Evolutionary conservation across 2,329 filamentous ascomycete genomes (phyloP).

Genomic region (Myriosclerotinia scirpicola): DNA sequence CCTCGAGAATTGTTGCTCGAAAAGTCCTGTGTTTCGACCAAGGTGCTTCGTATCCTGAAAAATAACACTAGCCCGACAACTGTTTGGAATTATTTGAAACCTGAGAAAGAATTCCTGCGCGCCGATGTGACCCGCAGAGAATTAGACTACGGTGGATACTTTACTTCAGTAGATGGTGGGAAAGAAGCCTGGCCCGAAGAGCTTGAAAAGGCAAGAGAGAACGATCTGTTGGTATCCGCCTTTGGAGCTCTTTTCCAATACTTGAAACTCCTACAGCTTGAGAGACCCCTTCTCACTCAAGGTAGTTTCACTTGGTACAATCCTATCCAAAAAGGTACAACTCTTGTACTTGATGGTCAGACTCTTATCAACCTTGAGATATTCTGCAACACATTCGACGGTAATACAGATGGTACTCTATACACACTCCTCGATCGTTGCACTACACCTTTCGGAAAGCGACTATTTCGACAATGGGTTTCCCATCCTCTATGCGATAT

Average conservation of each 20-base stretch:
- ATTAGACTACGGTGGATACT: slow-evolving; percentile 78
- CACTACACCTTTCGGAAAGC: slow-evolving; percentile 94
- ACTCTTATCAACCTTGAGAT: slow-evolving; percentile 98
- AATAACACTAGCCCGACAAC: slow-evolving; percentile 92
- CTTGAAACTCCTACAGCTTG: slow-evolving; percentile 81
- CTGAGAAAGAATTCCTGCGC: slow-evolving; percentile 86
- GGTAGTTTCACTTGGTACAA: slow-evolving; percentile 90
- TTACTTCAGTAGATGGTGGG: slow-evolving; percentile 56
- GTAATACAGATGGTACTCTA: slow-evolving; percentile 78
- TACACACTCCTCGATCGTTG: slow-evolving; percentile 91
- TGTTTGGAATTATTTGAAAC: slow-evolving; percentile 91
- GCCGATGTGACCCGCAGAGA: slow-evolving; percentile 80
- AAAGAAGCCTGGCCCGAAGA: slow-evolving; percentile 72
- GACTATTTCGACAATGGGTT: slow-evolving; percentile 94
- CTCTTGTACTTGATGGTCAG: slow-evolving; percentile 89
- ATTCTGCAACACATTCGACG: slow-evolving; percentile 90
- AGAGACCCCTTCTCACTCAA: slow-evolving; percentile 81
- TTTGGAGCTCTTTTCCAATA: slow-evolving; percentile 89
- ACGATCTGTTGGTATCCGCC: slow-evolving; percentile 84
- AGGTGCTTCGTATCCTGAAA: slow-evolving; percentile 88
- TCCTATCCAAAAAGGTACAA: slow-evolving; percentile 85
- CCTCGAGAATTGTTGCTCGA: slow-evolving; percentile 88
- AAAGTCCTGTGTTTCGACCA: slow-evolving; percentile 82
- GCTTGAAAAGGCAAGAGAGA: slow-evolving; percentile 70
- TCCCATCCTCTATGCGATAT: slow-evolving; percentile 91